These are phyloP conservation scores for Plicaturopsis crispa DNA, from an alignment of 768 basidiomycete genomes.

Conservation along the genomic window DNA sequence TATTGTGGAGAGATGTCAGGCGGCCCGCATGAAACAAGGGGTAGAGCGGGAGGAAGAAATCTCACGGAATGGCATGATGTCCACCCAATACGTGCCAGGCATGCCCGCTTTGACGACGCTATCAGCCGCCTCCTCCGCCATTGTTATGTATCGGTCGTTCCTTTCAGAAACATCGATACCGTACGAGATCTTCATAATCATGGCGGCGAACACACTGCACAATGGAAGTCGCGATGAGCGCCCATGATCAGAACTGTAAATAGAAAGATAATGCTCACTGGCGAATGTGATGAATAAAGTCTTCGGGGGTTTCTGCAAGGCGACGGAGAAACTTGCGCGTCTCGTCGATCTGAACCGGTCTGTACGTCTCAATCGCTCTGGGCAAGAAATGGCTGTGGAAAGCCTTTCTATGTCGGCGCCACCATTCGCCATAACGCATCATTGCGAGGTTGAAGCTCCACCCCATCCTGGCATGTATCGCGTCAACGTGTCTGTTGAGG, in stretches of 20 bases:
- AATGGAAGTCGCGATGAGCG: not conserved
- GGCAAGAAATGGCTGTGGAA: constrained; percentile 31
- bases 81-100: constrained; percentile 33
- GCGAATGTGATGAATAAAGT: constrained; percentile 20
- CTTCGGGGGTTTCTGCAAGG: constrained; percentile 18
- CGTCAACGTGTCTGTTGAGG: constrained; percentile 7
- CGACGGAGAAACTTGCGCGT: constrained; percentile 16
- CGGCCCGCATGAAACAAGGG: no score
- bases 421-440: constrained; percentile 21
- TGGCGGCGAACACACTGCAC: constrained; percentile 21
- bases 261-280: constrained; percentile 16
- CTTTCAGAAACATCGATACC: constrained; percentile 28
- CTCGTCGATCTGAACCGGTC: constrained; percentile 16
- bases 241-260: not conserved
- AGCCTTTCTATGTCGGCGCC: constrained; percentile 24
- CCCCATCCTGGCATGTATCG: constrained; percentile 21
- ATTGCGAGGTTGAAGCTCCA: constrained; percentile 26
- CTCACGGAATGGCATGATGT: constrained; percentile 24
- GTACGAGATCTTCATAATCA: constrained; percentile 32
- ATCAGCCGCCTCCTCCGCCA: constrained; percentile 17
- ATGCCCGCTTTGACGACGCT: constrained; percentile 21
- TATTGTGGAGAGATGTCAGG: no score
- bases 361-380: constrained; percentile 18
- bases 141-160: constrained; percentile 27
- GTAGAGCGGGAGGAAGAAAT: constrained; percentile 22